phyloP scores from a whole-genome alignment of 2,329 filamentous ascomycete species.

The Lasiodiplodia sp. region DNA sequence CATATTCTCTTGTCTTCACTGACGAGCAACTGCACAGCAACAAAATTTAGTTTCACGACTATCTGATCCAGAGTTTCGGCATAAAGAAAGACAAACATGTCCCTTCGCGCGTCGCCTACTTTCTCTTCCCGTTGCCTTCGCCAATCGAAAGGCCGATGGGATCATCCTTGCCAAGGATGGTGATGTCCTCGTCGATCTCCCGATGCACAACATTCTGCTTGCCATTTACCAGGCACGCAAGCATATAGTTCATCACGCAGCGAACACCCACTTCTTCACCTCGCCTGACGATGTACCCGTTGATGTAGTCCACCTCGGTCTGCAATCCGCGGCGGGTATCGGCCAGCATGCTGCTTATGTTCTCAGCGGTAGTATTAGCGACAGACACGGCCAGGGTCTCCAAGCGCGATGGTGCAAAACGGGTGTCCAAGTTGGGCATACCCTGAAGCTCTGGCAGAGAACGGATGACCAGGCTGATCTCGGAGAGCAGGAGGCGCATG shows the following conservation, averaged over 20 bases:
- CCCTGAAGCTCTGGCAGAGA: constrained; percentile 75
- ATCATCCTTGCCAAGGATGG: constrained; percentile 33
- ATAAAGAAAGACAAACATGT: neutral
- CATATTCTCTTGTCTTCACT: neutral
- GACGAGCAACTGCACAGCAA: too few relatives aligned
- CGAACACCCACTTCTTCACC: constrained; percentile 77
- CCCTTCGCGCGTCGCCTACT: neutral
- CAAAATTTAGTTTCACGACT: too few relatives aligned
- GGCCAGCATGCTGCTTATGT: constrained; percentile 72
- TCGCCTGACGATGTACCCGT: constrained; percentile 82
- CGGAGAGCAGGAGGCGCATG: constrained; percentile 74
- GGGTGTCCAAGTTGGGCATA: constrained; percentile 65
- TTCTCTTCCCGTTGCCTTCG: constrained; percentile 15
- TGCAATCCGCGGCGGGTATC: constrained; percentile 67
- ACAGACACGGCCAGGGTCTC: constrained; percentile 66
- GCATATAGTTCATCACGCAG: constrained; percentile 74
- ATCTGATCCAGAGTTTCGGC: neutral
- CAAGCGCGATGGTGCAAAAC: constrained; percentile 68
- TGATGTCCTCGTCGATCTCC: constrained; percentile 51
- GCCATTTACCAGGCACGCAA: constrained; percentile 75
- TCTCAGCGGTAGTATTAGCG: constrained; percentile 61
- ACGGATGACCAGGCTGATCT: constrained; percentile 76
- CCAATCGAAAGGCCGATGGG: constrained; percentile 7
- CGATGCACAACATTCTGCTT: constrained; percentile 61
- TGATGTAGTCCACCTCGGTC: constrained; percentile 84